Conservation (phyloP, 108 stramenopile species). For the Cylindrotheca closterium region DNA sequence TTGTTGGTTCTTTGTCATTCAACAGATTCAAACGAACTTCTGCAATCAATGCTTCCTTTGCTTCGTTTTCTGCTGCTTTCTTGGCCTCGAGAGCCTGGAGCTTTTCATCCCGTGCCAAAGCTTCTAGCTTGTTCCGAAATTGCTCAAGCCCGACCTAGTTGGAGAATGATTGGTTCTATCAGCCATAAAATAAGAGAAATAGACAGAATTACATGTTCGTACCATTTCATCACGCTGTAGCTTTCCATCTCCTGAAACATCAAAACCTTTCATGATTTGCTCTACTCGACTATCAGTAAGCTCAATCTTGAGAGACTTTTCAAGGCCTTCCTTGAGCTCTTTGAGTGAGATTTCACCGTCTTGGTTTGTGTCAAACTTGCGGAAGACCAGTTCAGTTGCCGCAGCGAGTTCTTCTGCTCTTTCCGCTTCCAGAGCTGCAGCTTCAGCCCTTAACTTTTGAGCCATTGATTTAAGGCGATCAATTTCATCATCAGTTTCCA, state of each 20-base stretch:
- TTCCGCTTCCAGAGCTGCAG: slow-evolving; percentile 73
- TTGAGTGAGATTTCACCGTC: slow-evolving; percentile 70
- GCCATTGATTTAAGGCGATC: slow-evolving; percentile 73
- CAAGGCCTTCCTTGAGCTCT: slow-evolving; percentile 77
- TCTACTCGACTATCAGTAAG: slow-evolving; percentile 63
- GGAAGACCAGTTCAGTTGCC: slow-evolving; percentile 70
- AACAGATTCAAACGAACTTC: slow-evolving; percentile 60
- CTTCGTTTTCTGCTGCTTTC: slow-evolving; percentile 52
- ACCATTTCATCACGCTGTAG: slow-evolving; percentile 75
- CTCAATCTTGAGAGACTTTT: slow-evolving; percentile 77
- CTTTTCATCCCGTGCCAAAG: slow-evolving; percentile 77
- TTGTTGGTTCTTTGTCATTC: slow-evolving; percentile 75
- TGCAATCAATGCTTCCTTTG: slow-evolving; percentile 43
- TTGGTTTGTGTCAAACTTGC: slow-evolving; percentile 74
- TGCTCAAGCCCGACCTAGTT: slow-evolving; percentile 57
- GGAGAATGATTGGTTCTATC: neutral
- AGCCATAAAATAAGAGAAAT: neutral
- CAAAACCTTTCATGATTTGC: slow-evolving; percentile 76
- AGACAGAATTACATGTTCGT: neutral
- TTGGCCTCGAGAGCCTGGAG: slow-evolving; percentile 51
- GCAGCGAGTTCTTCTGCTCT: slow-evolving; percentile 70
- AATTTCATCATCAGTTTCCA: slow-evolving; percentile 62
- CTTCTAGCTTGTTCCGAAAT: slow-evolving; percentile 74
- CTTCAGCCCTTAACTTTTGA: slow-evolving; percentile 78
- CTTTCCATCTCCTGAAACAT: slow-evolving; percentile 69